Conservation (phyloP, 306 rosid species). For the Vigna mungo region DNA sequence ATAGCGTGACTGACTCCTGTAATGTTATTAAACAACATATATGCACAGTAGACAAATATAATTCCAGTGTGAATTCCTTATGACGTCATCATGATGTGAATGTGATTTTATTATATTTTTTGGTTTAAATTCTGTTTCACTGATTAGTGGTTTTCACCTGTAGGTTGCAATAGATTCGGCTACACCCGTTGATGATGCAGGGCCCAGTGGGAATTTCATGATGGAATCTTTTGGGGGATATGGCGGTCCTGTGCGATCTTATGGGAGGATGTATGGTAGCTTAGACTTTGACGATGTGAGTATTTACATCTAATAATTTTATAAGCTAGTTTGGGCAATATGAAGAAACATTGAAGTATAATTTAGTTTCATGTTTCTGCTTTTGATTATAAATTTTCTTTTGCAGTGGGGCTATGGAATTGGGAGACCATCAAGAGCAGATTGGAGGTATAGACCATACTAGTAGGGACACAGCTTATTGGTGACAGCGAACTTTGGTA, state of each 20-base stretch:
- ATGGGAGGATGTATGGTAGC: slow-evolving; percentile 95
- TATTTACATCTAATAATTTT: slow-evolving; percentile 30
- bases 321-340: slow-evolving; percentile 12
- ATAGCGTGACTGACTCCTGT: neutral
- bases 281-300: slow-evolving; percentile 92
- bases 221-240: slow-evolving; percentile 74
- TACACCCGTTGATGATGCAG: slow-evolving; percentile 87
- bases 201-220: slow-evolving; percentile 72
- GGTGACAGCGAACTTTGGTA: slow-evolving; percentile 26
- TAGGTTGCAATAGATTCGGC: slow-evolving; percentile 86
- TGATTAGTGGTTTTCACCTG: slow-evolving; percentile 32
- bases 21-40: neutral
- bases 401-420: slow-evolving; percentile 96
- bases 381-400: slow-evolving; percentile 37
- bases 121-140: slow-evolving; percentile 11
- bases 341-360: neutral
- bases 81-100: slow-evolving; percentile 25
- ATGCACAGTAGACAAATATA: slow-evolving; percentile 7
- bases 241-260: slow-evolving; percentile 86
- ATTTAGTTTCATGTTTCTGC: slow-evolving; percentile 17
- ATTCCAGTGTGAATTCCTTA: slow-evolving; percentile 19
- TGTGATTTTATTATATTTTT: slow-evolving; percentile 10
- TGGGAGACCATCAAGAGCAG: slow-evolving; percentile 87
- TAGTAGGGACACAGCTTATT: slow-evolving; percentile 42
- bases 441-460: slow-evolving; percentile 98